These are phyloP conservation scores for Silene noctiflora DNA, from an alignment of 179 eudicot species.

Conservation along the genomic window DNA sequence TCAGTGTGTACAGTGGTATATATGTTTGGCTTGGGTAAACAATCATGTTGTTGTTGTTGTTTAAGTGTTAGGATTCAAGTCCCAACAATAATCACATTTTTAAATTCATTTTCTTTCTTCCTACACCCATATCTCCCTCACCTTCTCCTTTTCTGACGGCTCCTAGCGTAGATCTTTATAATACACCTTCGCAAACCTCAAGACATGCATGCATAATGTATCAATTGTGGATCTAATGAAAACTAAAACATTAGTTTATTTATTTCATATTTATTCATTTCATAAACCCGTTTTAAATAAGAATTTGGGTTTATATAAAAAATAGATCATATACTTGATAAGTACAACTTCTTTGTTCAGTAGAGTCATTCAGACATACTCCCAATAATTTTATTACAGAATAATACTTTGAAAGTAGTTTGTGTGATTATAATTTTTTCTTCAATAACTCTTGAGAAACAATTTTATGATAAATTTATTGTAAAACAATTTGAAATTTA, in stretches of 20 bases:
- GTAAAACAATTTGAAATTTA: too few species aligned
- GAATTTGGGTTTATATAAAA: too few species aligned
- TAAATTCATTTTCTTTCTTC: slow-evolving; percentile 7
- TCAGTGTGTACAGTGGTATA: not conserved
- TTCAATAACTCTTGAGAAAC: too few species aligned
- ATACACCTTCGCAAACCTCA: slow-evolving; percentile 17
- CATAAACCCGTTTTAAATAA: too few species aligned
- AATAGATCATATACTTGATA: too few species aligned
- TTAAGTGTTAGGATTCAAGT: slow-evolving; percentile 20
- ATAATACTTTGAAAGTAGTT: too few species aligned
- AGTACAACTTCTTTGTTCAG: too few species aligned
- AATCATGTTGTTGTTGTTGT: slow-evolving; percentile 30
- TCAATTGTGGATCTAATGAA: not conserved
- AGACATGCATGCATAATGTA: not conserved
- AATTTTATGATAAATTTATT: too few species aligned
- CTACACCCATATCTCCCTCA: not conserved
- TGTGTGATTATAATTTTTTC: too few species aligned
- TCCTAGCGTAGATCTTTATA: slow-evolving; percentile 30
- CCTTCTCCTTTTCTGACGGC: slow-evolving; percentile 11
- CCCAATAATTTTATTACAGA: too few species aligned
- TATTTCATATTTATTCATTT: not conserved
- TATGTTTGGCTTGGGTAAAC: slow-evolving; percentile 24
- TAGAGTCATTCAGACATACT: too few species aligned
- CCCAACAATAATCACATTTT: slow-evolving; percentile 22
- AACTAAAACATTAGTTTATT: too few species aligned